Base-by-base conservation (phyloP, 2,329 filamentous ascomycete genomes). In the Talaromyces sp. region DNA sequence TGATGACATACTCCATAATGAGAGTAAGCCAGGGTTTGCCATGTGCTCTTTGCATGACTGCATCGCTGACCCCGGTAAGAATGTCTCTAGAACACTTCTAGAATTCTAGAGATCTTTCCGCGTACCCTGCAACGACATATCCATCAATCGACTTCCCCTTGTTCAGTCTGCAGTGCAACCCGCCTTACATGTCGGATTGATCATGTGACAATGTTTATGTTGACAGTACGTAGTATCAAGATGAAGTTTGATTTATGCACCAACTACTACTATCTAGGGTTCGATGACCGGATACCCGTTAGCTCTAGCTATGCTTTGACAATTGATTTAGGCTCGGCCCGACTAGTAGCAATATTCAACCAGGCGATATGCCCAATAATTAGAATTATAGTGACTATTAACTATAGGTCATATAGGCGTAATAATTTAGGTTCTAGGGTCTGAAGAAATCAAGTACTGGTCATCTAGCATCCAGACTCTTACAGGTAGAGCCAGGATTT, bases 61-160 rank as follows among this genome's bases (percentile, higher is more conserved):
- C 50, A 19, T 22, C n/a, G 31, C 5, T 31, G n/a, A 56, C 1
- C 50, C n/a, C 35, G 11, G 39, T 33, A 50, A 52, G 59, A 61
- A 50, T 14, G 9, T 22, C n/a, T 50, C 33, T 61, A 61, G 59
- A 61, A 61, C 37, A 9, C 6, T 48, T 39, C 31, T 61, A 61
- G 59, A 47, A 48, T 24, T 24, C 48, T 35, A 24, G 45, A 27
- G 24, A 24, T 48, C 45, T 48, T 48, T 48, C 45, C 45, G 47
- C 47, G 24, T 50, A 24, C 13, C 43, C 43, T 47, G 43, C 43
- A 47, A 22, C 43, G 5, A 24, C 45, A 45, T 22, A 13, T n/a
- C 1, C 9, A 43, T 45, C 43, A 11, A 45, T 5, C 16, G 24
- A 50, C 47, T 31, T 24, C 11, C 24, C 47, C 14, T 31, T 50